Conservation (phyloP, 2,329 filamentous ascomycete species). For the Neoarthrinium moseri region DNA sequence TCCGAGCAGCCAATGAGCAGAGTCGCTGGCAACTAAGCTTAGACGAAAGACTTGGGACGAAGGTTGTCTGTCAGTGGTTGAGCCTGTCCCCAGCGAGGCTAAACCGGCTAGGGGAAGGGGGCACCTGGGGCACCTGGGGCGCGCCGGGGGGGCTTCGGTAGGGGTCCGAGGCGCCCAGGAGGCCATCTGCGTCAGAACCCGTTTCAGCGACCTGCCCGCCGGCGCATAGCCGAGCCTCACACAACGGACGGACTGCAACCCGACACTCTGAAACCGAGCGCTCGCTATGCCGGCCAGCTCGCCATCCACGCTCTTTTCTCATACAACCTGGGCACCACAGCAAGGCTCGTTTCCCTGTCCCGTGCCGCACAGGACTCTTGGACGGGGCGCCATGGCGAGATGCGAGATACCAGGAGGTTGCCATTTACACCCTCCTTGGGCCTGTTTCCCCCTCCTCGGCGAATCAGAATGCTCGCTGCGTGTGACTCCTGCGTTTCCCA, state of each 20-base stretch:
- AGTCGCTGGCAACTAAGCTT: not conserved
- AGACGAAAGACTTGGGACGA: conserved; percentile 7
- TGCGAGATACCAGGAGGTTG: not conserved
- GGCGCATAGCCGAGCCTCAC: conserved; percentile 9
- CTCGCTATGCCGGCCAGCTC: conserved; percentile 17
- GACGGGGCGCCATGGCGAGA: no score
- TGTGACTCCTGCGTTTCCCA: not conserved
- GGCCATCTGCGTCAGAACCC: conserved; percentile 25
- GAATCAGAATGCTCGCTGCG: no score
- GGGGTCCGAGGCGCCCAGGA: conserved; percentile 13
- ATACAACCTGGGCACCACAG: no score
- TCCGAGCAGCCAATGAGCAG: conserved; percentile 5
- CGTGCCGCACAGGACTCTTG: no score
- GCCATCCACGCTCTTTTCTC: not conserved
- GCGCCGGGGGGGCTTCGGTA: not conserved
- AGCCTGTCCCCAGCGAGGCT: conserved; percentile 5
- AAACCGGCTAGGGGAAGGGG: conserved; percentile 11
- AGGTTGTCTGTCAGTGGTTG: no score
- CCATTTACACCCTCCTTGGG: not conserved
- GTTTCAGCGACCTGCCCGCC: conserved; percentile 21
- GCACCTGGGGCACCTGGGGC: conserved; percentile 14
- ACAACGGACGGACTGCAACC: conserved; percentile 24
- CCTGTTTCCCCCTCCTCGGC: not conserved
- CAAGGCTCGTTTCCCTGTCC: no score
- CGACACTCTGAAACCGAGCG: conserved; percentile 27